A percentile compares a stretch with the other conserved stretches of the same genome.
These are phyloP conservation scores for Candida gigantensis DNA, from an alignment of 1,139 yeast genomes.

Conservation along the genomic window DNA sequence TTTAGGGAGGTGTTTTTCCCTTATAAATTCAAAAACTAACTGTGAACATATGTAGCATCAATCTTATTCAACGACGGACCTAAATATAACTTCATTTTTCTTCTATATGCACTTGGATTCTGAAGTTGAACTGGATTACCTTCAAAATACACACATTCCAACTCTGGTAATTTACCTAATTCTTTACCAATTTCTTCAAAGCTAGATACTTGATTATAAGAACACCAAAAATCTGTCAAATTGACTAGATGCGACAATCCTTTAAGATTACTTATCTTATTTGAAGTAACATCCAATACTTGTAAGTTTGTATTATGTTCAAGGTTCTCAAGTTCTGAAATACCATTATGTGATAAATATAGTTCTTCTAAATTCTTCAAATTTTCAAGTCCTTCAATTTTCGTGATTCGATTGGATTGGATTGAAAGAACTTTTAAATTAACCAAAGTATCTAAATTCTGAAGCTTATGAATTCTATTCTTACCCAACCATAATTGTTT, in stretches of 20 bases:
- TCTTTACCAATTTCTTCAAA: slow-evolving; percentile 71
- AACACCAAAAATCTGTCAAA: slow-evolving; percentile 93
- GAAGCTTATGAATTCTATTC: slow-evolving; percentile 67
- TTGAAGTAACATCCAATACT: slow-evolving; percentile 81
- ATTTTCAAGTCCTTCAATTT: slow-evolving; percentile 78
- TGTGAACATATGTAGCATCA: slow-evolving; percentile 75
- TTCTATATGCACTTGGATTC: slow-evolving; percentile 79
- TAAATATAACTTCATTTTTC: slow-evolving; percentile 73
- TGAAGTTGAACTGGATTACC: slow-evolving; percentile 84
- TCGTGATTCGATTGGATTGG: slow-evolving; percentile 80
- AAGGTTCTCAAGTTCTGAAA: slow-evolving; percentile 73
- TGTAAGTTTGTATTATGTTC: slow-evolving; percentile 68
- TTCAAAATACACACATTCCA: slow-evolving; percentile 92
- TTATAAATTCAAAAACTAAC: slow-evolving; percentile 16
- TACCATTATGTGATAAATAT: slow-evolving; percentile 84
- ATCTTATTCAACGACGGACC: slow-evolving; percentile 80
- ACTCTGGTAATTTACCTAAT: slow-evolving; percentile 58
- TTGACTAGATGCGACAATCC: slow-evolving; percentile 64
- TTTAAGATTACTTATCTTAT: slow-evolving; percentile 60
- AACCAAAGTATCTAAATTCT: slow-evolving; percentile 60
- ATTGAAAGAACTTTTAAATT: slow-evolving; percentile 80
- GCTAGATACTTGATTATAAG: slow-evolving; percentile 66
- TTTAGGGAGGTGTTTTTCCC: too few species aligned
- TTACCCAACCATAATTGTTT: slow-evolving; percentile 93
- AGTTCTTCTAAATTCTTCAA: slow-evolving; percentile 77